Conservation (phyloP, 2,329 filamentous ascomycete genomes). For the Lasiodiplodia sp. region DNA sequence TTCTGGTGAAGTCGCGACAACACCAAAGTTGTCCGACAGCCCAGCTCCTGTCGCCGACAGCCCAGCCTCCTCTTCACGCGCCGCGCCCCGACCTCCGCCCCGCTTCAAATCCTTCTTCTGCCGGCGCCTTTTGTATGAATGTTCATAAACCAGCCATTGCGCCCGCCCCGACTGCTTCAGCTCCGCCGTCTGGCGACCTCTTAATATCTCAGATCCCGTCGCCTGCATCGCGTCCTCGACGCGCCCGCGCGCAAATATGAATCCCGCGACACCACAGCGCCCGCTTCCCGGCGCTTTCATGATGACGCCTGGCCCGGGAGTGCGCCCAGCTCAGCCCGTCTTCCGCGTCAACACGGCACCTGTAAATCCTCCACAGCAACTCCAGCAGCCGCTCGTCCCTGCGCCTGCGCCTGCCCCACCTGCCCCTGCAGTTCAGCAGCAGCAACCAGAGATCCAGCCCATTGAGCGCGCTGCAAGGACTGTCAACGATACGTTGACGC, state of each 20-base stretch:
- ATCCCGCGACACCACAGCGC: slow-evolving; percentile 69
- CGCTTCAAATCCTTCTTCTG: slow-evolving; percentile 15
- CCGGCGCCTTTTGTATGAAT: slow-evolving; percentile 21
- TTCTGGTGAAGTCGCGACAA: slow-evolving; percentile 16
- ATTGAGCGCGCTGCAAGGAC: slow-evolving; percentile 82
- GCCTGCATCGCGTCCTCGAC: slow-evolving; percentile 24
- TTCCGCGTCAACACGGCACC: slow-evolving; percentile 27
- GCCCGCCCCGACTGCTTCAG: slow-evolving; percentile 16
- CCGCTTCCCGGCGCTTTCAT: slow-evolving; percentile 78
- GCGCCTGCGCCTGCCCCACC: slow-evolving; percentile 6
- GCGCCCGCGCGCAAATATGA: slow-evolving; percentile 15
- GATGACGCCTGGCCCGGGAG: slow-evolving; percentile 67
- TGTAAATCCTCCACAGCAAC: slow-evolving; percentile 26
- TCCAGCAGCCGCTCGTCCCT: slow-evolving; percentile 22
- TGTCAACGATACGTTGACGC: slow-evolving; percentile 78
- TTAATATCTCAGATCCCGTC: slow-evolving; percentile 12
- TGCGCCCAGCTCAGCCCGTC: slow-evolving; percentile 26
- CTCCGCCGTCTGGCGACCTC: slow-evolving; percentile 24
- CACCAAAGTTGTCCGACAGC: slow-evolving; percentile 8
- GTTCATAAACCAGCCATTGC: slow-evolving; percentile 17
- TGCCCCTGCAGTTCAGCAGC: slow-evolving; percentile 18
- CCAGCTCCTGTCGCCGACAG: slow-evolving; percentile 13
- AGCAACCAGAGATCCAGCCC: slow-evolving; percentile 56
- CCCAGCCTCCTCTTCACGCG: slow-evolving; percentile 11
- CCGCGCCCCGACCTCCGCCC: slow-evolving; percentile 10